phyloP scores from a whole-genome alignment of 306 rosid species.

The Sindora glabra region DNA sequence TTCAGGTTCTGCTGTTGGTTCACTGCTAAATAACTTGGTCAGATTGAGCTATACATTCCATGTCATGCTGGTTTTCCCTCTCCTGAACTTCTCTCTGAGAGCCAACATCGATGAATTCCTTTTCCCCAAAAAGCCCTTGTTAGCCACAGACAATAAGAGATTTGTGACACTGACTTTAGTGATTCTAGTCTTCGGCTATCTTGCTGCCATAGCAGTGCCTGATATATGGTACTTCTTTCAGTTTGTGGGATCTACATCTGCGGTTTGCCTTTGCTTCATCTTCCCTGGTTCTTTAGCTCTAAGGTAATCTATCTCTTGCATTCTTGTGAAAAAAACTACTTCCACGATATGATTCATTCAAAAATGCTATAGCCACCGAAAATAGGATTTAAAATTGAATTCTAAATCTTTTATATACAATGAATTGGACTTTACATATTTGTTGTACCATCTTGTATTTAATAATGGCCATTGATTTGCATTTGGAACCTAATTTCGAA shows the following conservation, averaged over 20 bases:
- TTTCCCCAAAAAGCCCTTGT: slow-evolving; percentile 45
- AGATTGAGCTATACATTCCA: slow-evolving; percentile 87
- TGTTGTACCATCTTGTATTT: too few relatives aligned
- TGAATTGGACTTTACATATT: too few relatives aligned
- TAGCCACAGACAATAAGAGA: slow-evolving; percentile 62
- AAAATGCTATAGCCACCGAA: too few relatives aligned
- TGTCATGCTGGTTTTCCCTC: slow-evolving; percentile 80
- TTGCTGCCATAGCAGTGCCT: slow-evolving; percentile 82
- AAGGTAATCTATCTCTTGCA: too few relatives aligned
- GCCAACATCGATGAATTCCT: slow-evolving; percentile 70
- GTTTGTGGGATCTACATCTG: slow-evolving; percentile 81
- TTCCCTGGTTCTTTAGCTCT: slow-evolving; percentile 79
- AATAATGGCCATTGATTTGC: too few relatives aligned
- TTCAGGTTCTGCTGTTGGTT: slow-evolving; percentile 43
- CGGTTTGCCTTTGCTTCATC: slow-evolving; percentile 73
- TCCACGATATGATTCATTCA: too few relatives aligned
- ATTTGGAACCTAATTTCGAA: too few relatives aligned
- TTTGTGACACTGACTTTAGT: slow-evolving; percentile 49
- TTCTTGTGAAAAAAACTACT: too few relatives aligned
- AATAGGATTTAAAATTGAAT: too few relatives aligned
- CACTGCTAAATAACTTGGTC: slow-evolving; percentile 52
- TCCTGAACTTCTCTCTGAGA: slow-evolving; percentile 77
- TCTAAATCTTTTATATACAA: too few relatives aligned
- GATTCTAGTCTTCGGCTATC: slow-evolving; percentile 48
- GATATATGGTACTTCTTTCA: slow-evolving; percentile 89